A percentile compares a stretch with the other conserved stretches of the same genome.
These are phyloP conservation scores for Nicotiana attenuata DNA, from an alignment of 257 asterid genomes.

Conservation along the genomic window DNA sequence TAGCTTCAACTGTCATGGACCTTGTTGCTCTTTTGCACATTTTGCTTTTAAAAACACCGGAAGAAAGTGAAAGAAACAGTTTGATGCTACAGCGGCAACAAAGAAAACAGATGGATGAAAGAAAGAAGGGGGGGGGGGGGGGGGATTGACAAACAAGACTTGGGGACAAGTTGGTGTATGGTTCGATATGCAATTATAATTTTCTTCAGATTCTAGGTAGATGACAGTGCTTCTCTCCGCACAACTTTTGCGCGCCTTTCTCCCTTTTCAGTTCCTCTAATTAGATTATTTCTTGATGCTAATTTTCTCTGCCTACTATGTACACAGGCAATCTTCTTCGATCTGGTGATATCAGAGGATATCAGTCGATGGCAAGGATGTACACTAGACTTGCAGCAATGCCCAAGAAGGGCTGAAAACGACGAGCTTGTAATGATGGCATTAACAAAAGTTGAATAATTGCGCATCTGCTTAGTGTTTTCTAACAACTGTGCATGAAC, in stretches of 20 bases:
- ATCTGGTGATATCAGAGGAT: conserved; percentile 85
- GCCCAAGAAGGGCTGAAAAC: conserved; percentile 76
- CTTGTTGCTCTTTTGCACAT: too few relatives aligned
- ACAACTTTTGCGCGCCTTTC: not conserved
- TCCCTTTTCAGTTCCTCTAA: not conserved
- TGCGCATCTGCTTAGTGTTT: not conserved
- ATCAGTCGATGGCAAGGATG: conserved; percentile 97
- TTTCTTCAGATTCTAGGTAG: not conserved
- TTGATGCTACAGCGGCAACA: too few relatives aligned
- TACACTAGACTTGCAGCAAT: conserved; percentile 97
- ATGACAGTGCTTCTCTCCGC: not conserved
- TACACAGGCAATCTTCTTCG: conserved; percentile 88
- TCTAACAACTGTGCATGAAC: not conserved
- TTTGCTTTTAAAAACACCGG: not conserved
- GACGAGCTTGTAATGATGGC: not conserved
- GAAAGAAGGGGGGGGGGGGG: not conserved
- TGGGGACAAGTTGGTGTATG: not conserved
- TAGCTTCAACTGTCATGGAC: too few relatives aligned
- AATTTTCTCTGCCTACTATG: not conserved
- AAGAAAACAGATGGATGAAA: too few relatives aligned
- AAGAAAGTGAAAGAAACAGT: not conserved
- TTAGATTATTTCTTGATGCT: not conserved
- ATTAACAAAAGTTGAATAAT: not conserved
- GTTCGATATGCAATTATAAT: not conserved
- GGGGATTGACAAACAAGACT: not conserved